phyloP scores from a whole-genome alignment of 768 basidiomycete species.

The Boletus pseudo-olivaceus region DNA sequence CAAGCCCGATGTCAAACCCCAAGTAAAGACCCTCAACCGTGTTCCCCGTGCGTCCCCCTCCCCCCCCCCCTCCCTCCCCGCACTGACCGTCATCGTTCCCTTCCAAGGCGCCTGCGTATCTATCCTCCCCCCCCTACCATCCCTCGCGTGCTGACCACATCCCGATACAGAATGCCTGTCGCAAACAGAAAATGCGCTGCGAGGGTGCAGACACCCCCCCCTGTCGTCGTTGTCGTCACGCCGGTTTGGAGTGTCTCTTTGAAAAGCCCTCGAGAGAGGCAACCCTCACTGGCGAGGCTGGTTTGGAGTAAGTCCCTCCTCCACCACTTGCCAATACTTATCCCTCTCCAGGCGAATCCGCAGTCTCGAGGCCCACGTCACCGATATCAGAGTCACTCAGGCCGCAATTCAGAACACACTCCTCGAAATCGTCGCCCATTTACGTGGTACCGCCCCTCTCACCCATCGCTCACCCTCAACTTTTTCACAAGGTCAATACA shows the following conservation, averaged over 20 bases:
- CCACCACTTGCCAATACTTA: constrained; percentile 1
- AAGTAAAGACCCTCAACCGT: constrained; percentile 75
- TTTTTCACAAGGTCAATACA: constrained; percentile 45
- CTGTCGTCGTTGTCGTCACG: constrained; percentile 89
- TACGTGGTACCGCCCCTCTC: constrained; percentile 54
- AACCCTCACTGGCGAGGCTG: constrained; percentile 84
- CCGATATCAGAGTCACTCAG: constrained; percentile 74
- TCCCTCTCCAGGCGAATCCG: constrained; percentile 71
- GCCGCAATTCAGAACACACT: constrained; percentile 74
- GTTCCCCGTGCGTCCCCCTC: constrained; percentile 66
- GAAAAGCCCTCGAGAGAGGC: constrained; percentile 91
- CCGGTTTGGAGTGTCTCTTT: constrained; percentile 88
- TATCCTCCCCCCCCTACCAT: constrained; percentile 15
- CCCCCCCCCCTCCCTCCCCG: neutral
- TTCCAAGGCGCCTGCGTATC: constrained; percentile 77
- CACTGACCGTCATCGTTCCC: constrained; percentile 14
- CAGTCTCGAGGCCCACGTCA: constrained; percentile 81
- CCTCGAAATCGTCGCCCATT: constrained; percentile 72
- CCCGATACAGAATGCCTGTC: constrained; percentile 75
- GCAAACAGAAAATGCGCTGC: constrained; percentile 97
- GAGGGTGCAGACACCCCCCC: constrained; percentile 96
- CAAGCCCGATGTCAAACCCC: constrained; percentile 71
- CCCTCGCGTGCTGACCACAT: constrained; percentile 14
- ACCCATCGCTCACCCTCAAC: constrained; percentile 62
- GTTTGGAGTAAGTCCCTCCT: constrained; percentile 65